Conservation (phyloP, 176 grass and related monocot species). For the Guadua angustifolia region DNA sequence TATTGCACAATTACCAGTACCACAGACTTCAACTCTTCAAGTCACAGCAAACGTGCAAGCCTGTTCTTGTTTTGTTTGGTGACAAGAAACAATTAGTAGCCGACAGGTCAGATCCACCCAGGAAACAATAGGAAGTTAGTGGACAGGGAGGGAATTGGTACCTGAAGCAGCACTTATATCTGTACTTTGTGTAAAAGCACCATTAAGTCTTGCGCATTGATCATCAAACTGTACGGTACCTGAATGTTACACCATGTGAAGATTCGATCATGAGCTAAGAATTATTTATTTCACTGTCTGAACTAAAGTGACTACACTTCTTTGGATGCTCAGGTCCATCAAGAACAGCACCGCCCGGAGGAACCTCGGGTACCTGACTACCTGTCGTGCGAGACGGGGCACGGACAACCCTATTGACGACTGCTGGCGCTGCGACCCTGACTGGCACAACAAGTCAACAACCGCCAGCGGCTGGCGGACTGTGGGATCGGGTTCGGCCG, state of each 20-base stretch:
- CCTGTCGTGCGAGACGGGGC: slow-evolving; percentile 74
- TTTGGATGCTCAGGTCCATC: slow-evolving; percentile 54
- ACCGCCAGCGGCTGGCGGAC: slow-evolving; percentile 69
- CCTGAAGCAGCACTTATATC: slow-evolving; percentile 1
- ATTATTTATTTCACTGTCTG: neutral
- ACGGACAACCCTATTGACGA: slow-evolving; percentile 86
- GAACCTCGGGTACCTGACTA: slow-evolving; percentile 60
- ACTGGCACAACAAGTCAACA: slow-evolving; percentile 80
- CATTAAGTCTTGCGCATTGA: slow-evolving; percentile 12
- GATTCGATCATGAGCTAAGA: neutral
- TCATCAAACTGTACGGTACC: neutral
- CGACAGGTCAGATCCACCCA: slow-evolving; percentile 35
- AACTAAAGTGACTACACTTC: neutral
- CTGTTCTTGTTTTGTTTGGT: slow-evolving; percentile 17
- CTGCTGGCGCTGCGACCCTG: slow-evolving; percentile 77
- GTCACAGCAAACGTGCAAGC: too few relatives aligned
- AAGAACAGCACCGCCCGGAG: slow-evolving; percentile 64
- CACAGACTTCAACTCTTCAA: too few relatives aligned
- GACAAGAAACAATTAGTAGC: neutral
- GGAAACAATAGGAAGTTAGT: neutral
- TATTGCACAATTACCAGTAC: too few relatives aligned
- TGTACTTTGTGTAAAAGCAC: slow-evolving; percentile 14
- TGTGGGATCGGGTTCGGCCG: slow-evolving; percentile 88
- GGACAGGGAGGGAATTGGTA: slow-evolving; percentile 10
- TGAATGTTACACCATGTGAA: slow-evolving; percentile 1